Evolutionary conservation across 192 early-diverging fungal species (phyloP), one percentile per base, ranked within the genome.

Genomic region (Obelidium mucronatum): DNA sequence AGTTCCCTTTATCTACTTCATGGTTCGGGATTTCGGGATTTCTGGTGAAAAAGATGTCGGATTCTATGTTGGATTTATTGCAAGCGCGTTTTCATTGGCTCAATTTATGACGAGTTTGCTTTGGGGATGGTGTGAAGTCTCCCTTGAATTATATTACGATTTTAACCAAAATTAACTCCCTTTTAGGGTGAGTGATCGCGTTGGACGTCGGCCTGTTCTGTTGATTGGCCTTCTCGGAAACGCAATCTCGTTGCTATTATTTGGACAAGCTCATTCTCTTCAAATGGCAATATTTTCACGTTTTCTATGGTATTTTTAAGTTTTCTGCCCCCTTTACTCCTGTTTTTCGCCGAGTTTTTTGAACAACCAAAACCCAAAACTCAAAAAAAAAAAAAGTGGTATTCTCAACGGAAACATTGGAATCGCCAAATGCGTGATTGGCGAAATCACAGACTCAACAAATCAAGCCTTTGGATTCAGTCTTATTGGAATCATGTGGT

Each of bases 1-100:
- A 52, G 88, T 94, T 60, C 94, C 94, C 6, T 97, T 97, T 78
- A 89, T 94, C 2, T 95, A 94, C 72, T 93, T 95, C 67, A 92
- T 92, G 88, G 84, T 92, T 5, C 84, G 83, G 3, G 93, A 92
- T 67, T 95, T 94, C 68, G 79, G 88, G 34, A 24, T 79, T 4
- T 51, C 63, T 1, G 37, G 61, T 44, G 90, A 94, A 64, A 90
- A 93, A 40, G 89, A 93, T 34, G 88, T 96, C 65, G 95, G 93
- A 6, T 92, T 88, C 78, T 97, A 94, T 79, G 92, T 90, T 51
- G 93, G 93, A 26, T 82, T 89, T 71, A 89, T 92, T 28, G 92
- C 91, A 8, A 89, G 90, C 2, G 78, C 88, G 0, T 94, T 91
- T 77, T 92, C 87, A 34, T 56, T 94, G 64, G 91, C 93, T 0